A percentile compares a stretch with the other conserved stretches of the same genome.
Evolutionary conservation across 352 stramenopile species (phyloP).

Genomic region (Globisporangium ultimum): DNA sequence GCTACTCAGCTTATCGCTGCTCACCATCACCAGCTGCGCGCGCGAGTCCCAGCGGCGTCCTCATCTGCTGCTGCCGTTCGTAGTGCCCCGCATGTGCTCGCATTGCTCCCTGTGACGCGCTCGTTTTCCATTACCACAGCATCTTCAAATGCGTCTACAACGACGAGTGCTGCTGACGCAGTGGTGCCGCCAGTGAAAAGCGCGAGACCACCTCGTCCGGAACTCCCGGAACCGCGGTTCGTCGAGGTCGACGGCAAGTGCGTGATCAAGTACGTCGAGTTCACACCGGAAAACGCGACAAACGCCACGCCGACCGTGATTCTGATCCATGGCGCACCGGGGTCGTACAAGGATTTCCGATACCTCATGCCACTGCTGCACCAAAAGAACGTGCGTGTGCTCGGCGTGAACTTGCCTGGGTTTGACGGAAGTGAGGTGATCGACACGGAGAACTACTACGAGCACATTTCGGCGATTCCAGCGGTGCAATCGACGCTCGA

Average conservation of each 20-base stretch:
- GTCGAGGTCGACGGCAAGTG: conserved; percentile 39
- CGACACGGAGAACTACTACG: conserved; percentile 20
- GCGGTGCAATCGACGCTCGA: conserved; percentile 29
- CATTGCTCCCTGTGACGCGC: not conserved
- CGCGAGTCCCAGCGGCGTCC: too few species aligned
- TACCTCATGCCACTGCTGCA: conserved; percentile 58
- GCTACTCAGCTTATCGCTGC: too few species aligned
- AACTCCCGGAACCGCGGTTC: conserved; percentile 23
- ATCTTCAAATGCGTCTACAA: not conserved
- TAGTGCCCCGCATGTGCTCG: too few species aligned
- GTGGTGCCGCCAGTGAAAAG: not conserved
- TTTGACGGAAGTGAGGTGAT: conserved; percentile 26
- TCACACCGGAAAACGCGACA: conserved; percentile 1
- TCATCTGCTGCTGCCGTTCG: too few species aligned
- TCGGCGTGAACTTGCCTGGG: conserved; percentile 60
- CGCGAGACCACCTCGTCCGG: conserved; percentile 1
- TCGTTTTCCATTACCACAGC: not conserved
- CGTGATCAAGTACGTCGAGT: conserved; percentile 42
- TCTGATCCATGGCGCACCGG: too few species aligned
- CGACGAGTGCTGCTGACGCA: not conserved
- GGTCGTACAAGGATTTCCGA: conserved; percentile 62
- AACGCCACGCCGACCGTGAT: conserved; percentile 32
- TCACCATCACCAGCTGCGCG: too few species aligned
- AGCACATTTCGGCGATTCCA: conserved; percentile 21
- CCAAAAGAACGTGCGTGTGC: conserved; percentile 29